Evolutionary conservation across 2,329 filamentous ascomycete species (phyloP).

Genomic region (Sporothrix dimorphospora): DNA sequence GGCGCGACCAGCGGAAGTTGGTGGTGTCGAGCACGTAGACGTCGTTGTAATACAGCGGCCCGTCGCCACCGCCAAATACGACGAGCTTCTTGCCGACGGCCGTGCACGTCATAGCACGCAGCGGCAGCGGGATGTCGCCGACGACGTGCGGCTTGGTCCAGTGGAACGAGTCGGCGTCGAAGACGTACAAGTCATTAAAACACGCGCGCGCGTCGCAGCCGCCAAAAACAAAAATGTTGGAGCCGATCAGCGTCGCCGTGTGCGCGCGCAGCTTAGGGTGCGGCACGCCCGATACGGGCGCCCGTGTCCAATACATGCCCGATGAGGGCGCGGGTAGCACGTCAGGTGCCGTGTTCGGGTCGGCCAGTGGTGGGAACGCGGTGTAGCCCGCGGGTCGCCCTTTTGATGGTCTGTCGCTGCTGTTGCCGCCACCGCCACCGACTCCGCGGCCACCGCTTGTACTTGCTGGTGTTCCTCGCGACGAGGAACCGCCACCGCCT

Average conservation of each 20-base stretch:
- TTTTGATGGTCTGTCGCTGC: conserved; percentile 27
- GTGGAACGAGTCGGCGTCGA: conserved; percentile 71
- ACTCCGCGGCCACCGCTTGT: not conserved
- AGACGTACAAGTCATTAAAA: conserved; percentile 70
- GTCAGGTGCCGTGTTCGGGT: conserved; percentile 59
- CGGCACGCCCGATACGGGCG: conserved; percentile 63
- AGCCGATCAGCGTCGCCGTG: conserved; percentile 67
- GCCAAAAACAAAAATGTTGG: conserved; percentile 69
- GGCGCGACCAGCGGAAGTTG: conserved; percentile 68
- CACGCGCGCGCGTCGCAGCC: conserved; percentile 68
- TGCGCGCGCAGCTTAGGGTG: conserved; percentile 67
- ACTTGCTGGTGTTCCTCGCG: conserved; percentile 2
- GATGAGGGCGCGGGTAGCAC: conserved; percentile 66
- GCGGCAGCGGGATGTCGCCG: conserved; percentile 65
- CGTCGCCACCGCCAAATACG: conserved; percentile 71
- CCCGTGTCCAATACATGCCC: conserved; percentile 73
- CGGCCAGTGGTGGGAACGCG: conserved; percentile 60
- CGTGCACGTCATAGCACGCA: conserved; percentile 73
- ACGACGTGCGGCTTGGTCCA: conserved; percentile 68
- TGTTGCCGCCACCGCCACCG: conserved; percentile 19
- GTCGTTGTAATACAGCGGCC: conserved; percentile 72
- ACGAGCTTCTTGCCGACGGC: conserved; percentile 70
- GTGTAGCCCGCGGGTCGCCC: conserved; percentile 43
- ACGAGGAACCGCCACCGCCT: not conserved
- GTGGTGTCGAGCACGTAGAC: conserved; percentile 72